A percentile compares a stretch with the other conserved stretches of the same genome.
Evolutionary conservation across 805 yeast species (phyloP).

Genomic region (Nakazawaea pomicola): DNA sequence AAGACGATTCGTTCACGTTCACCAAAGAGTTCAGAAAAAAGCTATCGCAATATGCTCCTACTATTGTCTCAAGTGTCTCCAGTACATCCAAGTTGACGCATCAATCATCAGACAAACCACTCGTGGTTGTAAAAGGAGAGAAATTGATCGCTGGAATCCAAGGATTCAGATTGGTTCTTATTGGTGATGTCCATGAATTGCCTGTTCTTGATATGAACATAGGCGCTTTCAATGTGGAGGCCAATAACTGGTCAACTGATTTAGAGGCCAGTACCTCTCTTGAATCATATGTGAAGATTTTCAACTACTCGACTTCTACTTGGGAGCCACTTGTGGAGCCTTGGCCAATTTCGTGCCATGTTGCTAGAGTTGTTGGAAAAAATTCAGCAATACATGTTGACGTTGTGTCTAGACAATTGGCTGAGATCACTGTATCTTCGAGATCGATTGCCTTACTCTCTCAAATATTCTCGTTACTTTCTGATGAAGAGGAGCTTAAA

Average conservation of each 20-base stretch:
- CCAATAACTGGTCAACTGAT: conserved; percentile 84
- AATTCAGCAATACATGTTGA: conserved; percentile 54
- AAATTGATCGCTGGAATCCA: conserved; percentile 59
- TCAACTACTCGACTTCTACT: conserved; percentile 81
- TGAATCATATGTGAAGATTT: conserved; percentile 66
- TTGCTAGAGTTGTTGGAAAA: conserved; percentile 35
- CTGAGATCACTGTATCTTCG: conserved; percentile 79
- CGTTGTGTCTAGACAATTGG: conserved; percentile 66
- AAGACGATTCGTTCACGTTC: conserved; percentile 27
- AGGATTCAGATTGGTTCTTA: conserved; percentile 74
- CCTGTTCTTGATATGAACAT: conserved; percentile 79
- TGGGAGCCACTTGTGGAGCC: conserved; percentile 96
- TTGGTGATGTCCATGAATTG: conserved; percentile 87
- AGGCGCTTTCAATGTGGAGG: conserved; percentile 61
- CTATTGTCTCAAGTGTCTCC: conserved; percentile 50
- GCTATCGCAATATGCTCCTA: conserved; percentile 64
- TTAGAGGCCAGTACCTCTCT: conserved; percentile 63
- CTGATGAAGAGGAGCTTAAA: conserved; percentile 44
- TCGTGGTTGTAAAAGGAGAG: conserved; percentile 60
- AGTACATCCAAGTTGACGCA: conserved; percentile 18
- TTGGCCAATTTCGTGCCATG: conserved; percentile 74
- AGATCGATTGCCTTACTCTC: conserved; percentile 74
- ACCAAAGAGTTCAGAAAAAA: conserved; percentile 61
- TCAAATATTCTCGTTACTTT: conserved; percentile 56
- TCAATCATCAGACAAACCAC: conserved; percentile 20